Evolutionary conservation across 2,329 filamentous ascomycete genomes (phyloP), one percentile per base, ranked within the genome.

Genomic region (Ophiostoma australiae): DNA sequence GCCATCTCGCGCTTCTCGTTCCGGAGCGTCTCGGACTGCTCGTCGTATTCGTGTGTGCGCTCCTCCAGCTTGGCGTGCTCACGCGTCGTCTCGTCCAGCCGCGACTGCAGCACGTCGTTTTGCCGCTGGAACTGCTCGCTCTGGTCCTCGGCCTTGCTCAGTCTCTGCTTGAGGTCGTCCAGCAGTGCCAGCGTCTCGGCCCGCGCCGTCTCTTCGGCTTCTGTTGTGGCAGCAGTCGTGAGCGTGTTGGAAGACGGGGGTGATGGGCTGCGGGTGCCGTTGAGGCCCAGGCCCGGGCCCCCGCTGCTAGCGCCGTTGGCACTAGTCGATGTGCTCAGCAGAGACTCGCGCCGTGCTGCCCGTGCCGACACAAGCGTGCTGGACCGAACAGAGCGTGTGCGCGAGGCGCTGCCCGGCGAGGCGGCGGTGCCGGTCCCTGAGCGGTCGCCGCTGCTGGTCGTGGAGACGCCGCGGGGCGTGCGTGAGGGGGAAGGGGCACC

Each of bases 1-100:
- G 90, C 87, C 70, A 90, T 85, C 75, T 98, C 94, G 76, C 92
- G 88, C 81, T 95, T 94, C 77, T 97, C 92, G 76, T 92, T 93
- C 77, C 89, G 89, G 70, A 98, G 84, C 8, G 86, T 83, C 80
- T 97, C 93, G 72, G 94, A 87, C 77, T 90, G 89, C 79, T 94
- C 92, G 73, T 95, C 93, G 77, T 88, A 89, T 80, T 97, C 94
- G 78, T 97, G 94, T 66, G 91, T 85, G 74, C 88, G 89, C 79
- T 98, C 94, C 79, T 99, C 95, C 48, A 97, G 82, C 81, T 91
- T 92, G 70, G 87, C 87, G 77, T 97, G 94, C 79, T 97, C 87
- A 70, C 90, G 87, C 33, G 96, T 80, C 1, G 92, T 91, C 76
- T 98, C 94, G 77, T 98, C 93, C 8, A 98, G 85, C 76, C 92